Evolutionary conservation across 345 rosid species (phyloP).

Genomic region (Moricandia arvensis): DNA sequence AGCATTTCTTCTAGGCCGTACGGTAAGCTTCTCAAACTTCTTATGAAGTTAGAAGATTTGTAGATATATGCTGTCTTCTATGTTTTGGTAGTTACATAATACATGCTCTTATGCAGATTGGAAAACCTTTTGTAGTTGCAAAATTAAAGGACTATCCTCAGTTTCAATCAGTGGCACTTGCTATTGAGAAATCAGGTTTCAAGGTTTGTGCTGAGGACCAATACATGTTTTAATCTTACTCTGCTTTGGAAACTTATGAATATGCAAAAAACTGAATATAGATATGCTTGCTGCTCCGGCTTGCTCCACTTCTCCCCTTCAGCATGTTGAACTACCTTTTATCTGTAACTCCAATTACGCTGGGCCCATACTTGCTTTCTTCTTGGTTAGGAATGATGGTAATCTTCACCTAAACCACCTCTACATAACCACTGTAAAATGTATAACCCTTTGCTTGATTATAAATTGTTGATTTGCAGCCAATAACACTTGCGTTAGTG

Average conservation of each 20-base stretch:
- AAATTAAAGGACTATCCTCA: slow-evolving; percentile 93
- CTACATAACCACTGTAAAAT: background rate
- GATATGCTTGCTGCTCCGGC: slow-evolving; percentile 94
- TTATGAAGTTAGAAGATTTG: background rate
- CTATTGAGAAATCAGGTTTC: slow-evolving; percentile 84
- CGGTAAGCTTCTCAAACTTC: slow-evolving; percentile 44
- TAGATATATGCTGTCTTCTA: background rate
- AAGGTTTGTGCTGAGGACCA: slow-evolving; percentile 50
- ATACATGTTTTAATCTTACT: background rate
- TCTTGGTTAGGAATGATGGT: slow-evolving; percentile 99
- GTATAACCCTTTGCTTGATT: background rate
- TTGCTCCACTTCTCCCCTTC: slow-evolving; percentile 95
- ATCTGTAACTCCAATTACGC: slow-evolving; percentile 82
- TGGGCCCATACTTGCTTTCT: slow-evolving; percentile 87
- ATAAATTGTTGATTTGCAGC: slow-evolving; percentile 52
- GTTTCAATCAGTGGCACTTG: slow-evolving; percentile 85
- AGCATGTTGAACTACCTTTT: slow-evolving; percentile 94
- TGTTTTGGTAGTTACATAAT: background rate
- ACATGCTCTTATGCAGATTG: slow-evolving; percentile 54
- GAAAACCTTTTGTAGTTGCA: slow-evolving; percentile 77
- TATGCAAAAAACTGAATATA: slow-evolving; percentile 38
- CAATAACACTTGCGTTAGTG: slow-evolving; percentile 90
- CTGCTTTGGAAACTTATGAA: slow-evolving; percentile 9
- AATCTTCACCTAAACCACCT: slow-evolving; percentile 18
- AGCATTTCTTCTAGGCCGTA: slow-evolving; percentile 92